These are phyloP conservation scores for Sphagnum tenellum DNA, from an alignment of 225 moss, liverwort and hornwort species.

Conservation along the genomic window DNA sequence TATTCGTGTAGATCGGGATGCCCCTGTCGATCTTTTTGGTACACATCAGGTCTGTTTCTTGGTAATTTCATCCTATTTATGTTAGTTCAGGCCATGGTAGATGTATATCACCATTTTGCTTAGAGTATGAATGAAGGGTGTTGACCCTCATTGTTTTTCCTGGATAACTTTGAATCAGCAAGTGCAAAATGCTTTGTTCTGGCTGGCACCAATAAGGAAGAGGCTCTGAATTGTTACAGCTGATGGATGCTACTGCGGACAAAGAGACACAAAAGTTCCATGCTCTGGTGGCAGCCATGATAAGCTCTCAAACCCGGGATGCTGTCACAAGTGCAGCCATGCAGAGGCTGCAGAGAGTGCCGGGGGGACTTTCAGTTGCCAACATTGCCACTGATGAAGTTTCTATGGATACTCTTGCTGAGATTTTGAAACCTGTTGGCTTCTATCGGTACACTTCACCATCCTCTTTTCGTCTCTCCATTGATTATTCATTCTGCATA, in stretches of 20 bases:
- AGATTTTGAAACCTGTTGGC: conserved; percentile 77
- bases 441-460: conserved; percentile 63
- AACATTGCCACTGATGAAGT: conserved; percentile 46
- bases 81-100: too few relatives aligned
- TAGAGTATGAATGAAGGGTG: too few relatives aligned
- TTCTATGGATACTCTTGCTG: conserved; percentile 50
- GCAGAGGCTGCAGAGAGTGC: conserved; percentile 63
- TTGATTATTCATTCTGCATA: too few relatives aligned
- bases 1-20: conserved; percentile 70
- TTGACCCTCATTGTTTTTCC: too few relatives aligned
- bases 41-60: conserved; percentile 54
- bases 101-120: too few relatives aligned
- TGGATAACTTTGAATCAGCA: too few relatives aligned
- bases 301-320: conserved; percentile 92
- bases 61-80: too few relatives aligned
- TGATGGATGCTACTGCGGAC: conserved; percentile 46
- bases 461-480: background rate
- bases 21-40: conserved; percentile 85
- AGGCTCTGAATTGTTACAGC: conserved; percentile 21
- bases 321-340: conserved; percentile 84
- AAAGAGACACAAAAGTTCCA: conserved; percentile 76
- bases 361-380: conserved; percentile 67
- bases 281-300: conserved; percentile 80
- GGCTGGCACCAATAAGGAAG: background rate
- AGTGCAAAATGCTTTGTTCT: conserved; percentile 2